phyloP scores from a whole-genome alignment of 192 early-diverging fungal species.

The Coemansia sp. region DNA sequence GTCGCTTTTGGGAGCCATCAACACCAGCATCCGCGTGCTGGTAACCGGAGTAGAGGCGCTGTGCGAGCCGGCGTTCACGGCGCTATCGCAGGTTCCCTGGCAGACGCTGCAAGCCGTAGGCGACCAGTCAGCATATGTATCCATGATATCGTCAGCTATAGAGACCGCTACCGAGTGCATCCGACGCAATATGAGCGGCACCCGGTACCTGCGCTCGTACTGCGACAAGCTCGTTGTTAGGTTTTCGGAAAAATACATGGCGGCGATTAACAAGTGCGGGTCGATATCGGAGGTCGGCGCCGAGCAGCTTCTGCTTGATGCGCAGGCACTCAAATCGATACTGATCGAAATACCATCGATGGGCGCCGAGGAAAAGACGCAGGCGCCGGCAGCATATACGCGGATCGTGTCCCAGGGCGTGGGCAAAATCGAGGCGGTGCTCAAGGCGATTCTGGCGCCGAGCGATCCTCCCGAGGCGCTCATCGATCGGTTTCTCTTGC shows the following conservation, averaged over 20 bases:
- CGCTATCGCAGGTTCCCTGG: slow-evolving; percentile 81
- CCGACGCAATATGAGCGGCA: slow-evolving; percentile 61
- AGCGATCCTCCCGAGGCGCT: slow-evolving; percentile 78
- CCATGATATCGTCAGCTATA: slow-evolving; percentile 61
- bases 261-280: slow-evolving; percentile 69
- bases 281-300: slow-evolving; percentile 92
- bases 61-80: slow-evolving; percentile 65
- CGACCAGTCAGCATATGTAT: slow-evolving; percentile 89
- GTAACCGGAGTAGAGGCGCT: slow-evolving; percentile 64
- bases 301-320: slow-evolving; percentile 94
- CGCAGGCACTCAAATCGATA: slow-evolving; percentile 83
- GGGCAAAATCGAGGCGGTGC: slow-evolving; percentile 74
- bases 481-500: slow-evolving; percentile 83
- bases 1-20: slow-evolving; percentile 65
- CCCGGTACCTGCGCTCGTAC: slow-evolving; percentile 81
- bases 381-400: slow-evolving; percentile 58
- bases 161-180: slow-evolving; percentile 57
- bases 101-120: slow-evolving; percentile 79
- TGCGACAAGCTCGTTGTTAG: slow-evolving; percentile 91
- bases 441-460: slow-evolving; percentile 87
- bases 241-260: slow-evolving; percentile 66
- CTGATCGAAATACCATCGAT: slow-evolving; percentile 72
- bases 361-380: slow-evolving; percentile 52
- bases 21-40: slow-evolving; percentile 63
- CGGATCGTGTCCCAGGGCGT: slow-evolving; percentile 83